Conservation (phyloP, 2,329 filamentous ascomycete genomes). For the Blumeria graminis region DNA sequence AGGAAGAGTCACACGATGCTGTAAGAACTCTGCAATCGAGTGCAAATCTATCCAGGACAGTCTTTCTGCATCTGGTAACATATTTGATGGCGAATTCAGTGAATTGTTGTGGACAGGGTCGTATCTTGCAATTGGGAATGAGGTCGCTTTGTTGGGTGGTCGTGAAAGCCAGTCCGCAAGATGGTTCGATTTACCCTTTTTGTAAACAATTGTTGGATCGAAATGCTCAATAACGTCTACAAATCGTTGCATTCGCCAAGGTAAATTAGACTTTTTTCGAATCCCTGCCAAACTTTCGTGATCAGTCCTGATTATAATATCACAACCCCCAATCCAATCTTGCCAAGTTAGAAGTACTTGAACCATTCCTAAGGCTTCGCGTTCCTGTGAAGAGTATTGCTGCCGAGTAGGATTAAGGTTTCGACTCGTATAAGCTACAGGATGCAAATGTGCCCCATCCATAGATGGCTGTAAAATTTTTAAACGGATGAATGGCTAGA, state of each 20-base stretch:
- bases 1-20: neutral
- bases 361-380: neutral
- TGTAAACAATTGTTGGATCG: conserved; percentile 1
- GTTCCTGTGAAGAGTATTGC: neutral
- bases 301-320: neutral
- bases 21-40: neutral
- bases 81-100: neutral
- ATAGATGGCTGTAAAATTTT: neutral
- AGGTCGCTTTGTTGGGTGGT: neutral
- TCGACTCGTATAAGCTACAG: neutral
- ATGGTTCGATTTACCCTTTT: neutral
- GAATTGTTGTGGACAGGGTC: neutral
- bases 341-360: neutral
- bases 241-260: neutral
- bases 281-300: neutral
- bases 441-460: neutral
- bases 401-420: neutral
- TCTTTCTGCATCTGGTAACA: neutral
- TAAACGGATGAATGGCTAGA: too few relatives aligned
- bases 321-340: neutral
- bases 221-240: neutral
- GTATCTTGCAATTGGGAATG: neutral
- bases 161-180: neutral
- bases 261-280: neutral
- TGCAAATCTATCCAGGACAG: neutral